Evolutionary conservation across 257 asterid genomes (phyloP), one percentile per base, ranked within the genome.

Genomic region (Primulina eburnea): DNA sequence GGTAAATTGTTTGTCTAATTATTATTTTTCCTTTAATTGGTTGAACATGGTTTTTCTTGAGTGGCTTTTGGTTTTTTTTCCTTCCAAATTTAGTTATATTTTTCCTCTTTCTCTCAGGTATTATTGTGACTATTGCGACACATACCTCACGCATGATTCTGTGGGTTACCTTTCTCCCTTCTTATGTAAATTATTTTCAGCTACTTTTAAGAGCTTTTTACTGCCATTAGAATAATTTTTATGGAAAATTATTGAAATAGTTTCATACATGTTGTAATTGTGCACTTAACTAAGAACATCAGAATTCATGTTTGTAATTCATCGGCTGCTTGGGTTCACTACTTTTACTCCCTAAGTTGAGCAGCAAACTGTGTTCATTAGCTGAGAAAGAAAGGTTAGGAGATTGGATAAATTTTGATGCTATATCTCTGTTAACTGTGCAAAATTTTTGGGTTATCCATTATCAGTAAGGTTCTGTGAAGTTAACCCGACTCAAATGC

Each of bases 121-220:
- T 69, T 92, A 87, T 74, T 92, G 97, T 68, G 97, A 92, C 74
- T 92, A 92, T 60, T 92, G 97, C 80, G 96, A 92, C 77, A 92
- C 97, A 57, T 92, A 92, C 81, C 84, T 92, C 80, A 92, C 97
- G 21, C 97, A 92, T 68, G 97, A 92, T 82, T 89, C 97, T 20
- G 97, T 92, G 72, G 81, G 93, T 73, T 60, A 26, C 70, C 71
- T 21, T 59, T 12, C n/a, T 9, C 17, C 62, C 66, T 65, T 50
- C 66, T 65, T 50, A 50, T 14, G 53, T 14, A 12, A 43, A 43
- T 7, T 50, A 5, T 64, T 21, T 12, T 37, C 24, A 59, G 35
- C 29, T 60, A 32, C 20, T 62, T 24, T 73, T 68, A 11, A 21
- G 0, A 60, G 9, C 50, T 21, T 40, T 7, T 20, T 59, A 47